Evolutionary conservation across 2,329 filamentous ascomycete genomes (phyloP).

Genomic region (Arthroderma uncinatum): DNA sequence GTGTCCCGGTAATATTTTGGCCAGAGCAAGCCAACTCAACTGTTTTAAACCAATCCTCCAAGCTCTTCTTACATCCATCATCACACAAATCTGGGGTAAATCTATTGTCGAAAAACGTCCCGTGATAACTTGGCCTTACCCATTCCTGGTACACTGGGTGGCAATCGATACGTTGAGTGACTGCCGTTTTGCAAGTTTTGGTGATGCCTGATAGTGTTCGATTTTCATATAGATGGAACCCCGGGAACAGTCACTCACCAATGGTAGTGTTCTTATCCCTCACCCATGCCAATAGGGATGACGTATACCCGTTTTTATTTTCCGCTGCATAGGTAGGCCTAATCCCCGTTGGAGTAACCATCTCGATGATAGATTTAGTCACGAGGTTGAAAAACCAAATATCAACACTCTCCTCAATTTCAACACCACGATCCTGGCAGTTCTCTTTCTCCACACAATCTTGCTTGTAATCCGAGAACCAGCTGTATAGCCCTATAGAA

Average conservation of each 20-base stretch:
- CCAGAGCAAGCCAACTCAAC: slow-evolving; percentile 9
- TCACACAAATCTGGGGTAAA: slow-evolving; percentile 16
- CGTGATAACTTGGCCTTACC: not conserved
- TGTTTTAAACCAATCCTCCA: slow-evolving; percentile 12
- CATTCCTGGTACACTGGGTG: not conserved
- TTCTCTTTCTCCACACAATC: slow-evolving; percentile 6
- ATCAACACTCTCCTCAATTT: slow-evolving; percentile 3
- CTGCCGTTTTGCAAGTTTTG: not conserved
- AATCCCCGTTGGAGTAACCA: slow-evolving; percentile 16
- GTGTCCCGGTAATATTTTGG: not conserved
- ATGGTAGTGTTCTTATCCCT: slow-evolving; percentile 9
- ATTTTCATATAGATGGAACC: not conserved
- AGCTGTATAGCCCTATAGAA: slow-evolving; percentile 6
- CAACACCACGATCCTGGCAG: slow-evolving; percentile 6
- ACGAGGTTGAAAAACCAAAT: slow-evolving; percentile 14
- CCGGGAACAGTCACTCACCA: slow-evolving; percentile 6
- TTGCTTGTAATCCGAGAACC: slow-evolving; percentile 6
- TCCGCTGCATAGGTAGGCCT: slow-evolving; percentile 12
- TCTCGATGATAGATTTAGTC: slow-evolving; percentile 11
- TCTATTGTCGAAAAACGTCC: slow-evolving; percentile 8
- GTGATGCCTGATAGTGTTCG: not conserved
- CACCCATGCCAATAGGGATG: slow-evolving; percentile 19
- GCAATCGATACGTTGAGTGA: not conserved
- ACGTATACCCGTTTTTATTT: slow-evolving; percentile 18
- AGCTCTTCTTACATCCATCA: slow-evolving; percentile 8